Evolutionary conservation across 2,329 filamentous ascomycete genomes (phyloP).

Genomic region (Colletotrichum simmondsii): DNA sequence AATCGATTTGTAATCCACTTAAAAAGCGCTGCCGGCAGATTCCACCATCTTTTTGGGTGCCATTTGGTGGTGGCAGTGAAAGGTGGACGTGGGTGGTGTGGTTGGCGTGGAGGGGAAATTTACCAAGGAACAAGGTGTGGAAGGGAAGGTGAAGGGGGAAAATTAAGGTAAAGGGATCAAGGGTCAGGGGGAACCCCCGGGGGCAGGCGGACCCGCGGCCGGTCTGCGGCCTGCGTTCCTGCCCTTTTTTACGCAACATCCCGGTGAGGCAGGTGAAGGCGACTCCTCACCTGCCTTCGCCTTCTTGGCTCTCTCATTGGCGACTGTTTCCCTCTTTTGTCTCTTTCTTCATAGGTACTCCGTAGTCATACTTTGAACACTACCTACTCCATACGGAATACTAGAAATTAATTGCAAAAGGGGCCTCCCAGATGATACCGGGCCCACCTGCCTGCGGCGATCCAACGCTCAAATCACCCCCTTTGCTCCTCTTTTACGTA

Average conservation of each 20-base stretch:
- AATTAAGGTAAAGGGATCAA: not conserved
- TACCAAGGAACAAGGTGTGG: no score
- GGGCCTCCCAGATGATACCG: not conserved
- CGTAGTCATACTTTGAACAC: no score
- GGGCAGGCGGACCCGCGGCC: no score
- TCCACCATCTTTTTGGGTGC: constrained; percentile 2
- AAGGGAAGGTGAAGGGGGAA: not conserved
- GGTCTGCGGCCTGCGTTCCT: not conserved
- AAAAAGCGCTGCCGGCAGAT: constrained; percentile 9
- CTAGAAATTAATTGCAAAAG: not conserved
- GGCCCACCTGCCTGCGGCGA: not conserved
- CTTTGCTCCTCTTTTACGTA: not conserved
- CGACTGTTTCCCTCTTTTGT: not conserved
- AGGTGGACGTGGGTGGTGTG: not conserved
- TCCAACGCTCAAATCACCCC: not conserved
- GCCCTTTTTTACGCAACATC: not conserved
- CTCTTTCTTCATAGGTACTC: no score
- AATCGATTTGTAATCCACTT: constrained; percentile 31
- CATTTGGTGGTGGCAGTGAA: not conserved
- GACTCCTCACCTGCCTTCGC: not conserved
- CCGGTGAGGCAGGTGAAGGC: not conserved
- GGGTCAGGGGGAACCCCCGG: not conserved
- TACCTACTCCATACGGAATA: no score
- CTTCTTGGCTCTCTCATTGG: no score
- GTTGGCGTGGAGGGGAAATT: no score